These are phyloP conservation scores for Blastobotrys parvus DNA, from an alignment of 805 yeast genomes.

Conservation along the genomic window DNA sequence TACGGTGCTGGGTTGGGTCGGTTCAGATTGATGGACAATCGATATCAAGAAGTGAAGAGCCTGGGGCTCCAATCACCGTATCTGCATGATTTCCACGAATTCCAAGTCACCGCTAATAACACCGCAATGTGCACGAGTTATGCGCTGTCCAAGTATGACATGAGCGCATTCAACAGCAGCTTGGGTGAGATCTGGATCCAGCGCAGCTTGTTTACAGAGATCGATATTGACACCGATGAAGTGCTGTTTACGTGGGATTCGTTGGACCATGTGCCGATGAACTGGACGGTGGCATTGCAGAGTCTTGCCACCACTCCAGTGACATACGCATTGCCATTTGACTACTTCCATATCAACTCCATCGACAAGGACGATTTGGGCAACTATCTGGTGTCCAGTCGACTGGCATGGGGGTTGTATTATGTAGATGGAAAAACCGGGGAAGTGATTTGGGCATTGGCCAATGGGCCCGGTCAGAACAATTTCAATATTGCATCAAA, in stretches of 20 bases:
- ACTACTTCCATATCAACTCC: slow-evolving; percentile 6
- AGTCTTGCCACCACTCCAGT: neutral
- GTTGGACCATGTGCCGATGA: slow-evolving; percentile 2
- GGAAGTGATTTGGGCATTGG: slow-evolving; percentile 4
- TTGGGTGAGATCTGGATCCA: slow-evolving; percentile 6
- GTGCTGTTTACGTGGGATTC: slow-evolving; percentile 4
- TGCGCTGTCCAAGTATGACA: slow-evolving; percentile 2
- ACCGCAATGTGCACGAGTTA: slow-evolving; percentile 7
- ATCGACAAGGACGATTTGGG: slow-evolving; percentile 4
- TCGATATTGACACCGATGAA: slow-evolving; percentile 5
- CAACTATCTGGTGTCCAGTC: slow-evolving; percentile 3
- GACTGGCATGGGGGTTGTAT: slow-evolving; percentile 2
- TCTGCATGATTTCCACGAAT: slow-evolving; percentile 6
- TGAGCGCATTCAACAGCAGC: neutral
- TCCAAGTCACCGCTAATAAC: neutral
- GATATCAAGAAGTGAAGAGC: neutral
- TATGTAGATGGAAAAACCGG: slow-evolving; percentile 6
- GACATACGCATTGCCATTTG: slow-evolving; percentile 1
- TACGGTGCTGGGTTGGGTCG: slow-evolving; percentile 2
- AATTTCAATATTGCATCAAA: slow-evolving; percentile 1
- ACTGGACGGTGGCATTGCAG: neutral
- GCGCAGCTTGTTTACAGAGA: slow-evolving; percentile 4
- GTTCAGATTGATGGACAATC: neutral
- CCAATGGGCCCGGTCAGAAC: neutral
- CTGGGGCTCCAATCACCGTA: slow-evolving; percentile 1